Base-by-base conservation (phyloP, 2,329 filamentous ascomycete genomes). In the Trichoderma semiorbis region DNA sequence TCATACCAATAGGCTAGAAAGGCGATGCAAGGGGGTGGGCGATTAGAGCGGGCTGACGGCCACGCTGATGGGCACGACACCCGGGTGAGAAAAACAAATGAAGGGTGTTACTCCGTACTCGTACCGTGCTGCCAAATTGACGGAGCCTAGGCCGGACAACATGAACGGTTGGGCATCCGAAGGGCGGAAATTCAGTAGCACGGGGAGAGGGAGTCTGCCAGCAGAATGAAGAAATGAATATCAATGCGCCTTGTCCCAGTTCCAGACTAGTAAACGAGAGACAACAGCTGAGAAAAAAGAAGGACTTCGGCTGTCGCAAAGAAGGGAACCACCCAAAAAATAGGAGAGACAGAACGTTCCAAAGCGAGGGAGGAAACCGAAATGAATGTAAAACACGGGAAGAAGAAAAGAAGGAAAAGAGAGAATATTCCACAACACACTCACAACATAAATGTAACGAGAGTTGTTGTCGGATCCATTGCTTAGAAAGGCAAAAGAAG, bases 381-480 rank as follows among this genome's bases (percentile, higher is more conserved):
- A 74, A 75, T 73, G 76, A 73, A 75, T 70, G 18, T 43, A 47
- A 30, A 69, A 21, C n/a, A 60, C 30, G 73, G 74, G 65, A 75
- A 74, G 66, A 69, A 76, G 72, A 63, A 53, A 67, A 72, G 74
- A 75, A 72, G 72, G 32, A 47, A 26, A 30, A 11, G 14, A 47
- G 16, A 28, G 16, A 68, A 70, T 28, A 77, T 71, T 76, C 61
- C 36, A 36, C 50, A 50, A 43, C 76, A 71, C 78, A 89, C 89
- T 88, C 84, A 91, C 89, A 91, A 81, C 81, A 90, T 85, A 79
- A 92, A 92, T 73, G 90, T 91, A 78, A 91, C 86, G 75, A 92
- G 88, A 72, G 90, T 90, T 26, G 90, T 91, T 55, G 85, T 85
- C 68, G 87, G 87, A 80, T 89, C 87, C 87, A 89, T 89, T 78